Base-by-base conservation (phyloP, 2,329 filamentous ascomycete genomes). In the Colletotrichum sp. region DNA sequence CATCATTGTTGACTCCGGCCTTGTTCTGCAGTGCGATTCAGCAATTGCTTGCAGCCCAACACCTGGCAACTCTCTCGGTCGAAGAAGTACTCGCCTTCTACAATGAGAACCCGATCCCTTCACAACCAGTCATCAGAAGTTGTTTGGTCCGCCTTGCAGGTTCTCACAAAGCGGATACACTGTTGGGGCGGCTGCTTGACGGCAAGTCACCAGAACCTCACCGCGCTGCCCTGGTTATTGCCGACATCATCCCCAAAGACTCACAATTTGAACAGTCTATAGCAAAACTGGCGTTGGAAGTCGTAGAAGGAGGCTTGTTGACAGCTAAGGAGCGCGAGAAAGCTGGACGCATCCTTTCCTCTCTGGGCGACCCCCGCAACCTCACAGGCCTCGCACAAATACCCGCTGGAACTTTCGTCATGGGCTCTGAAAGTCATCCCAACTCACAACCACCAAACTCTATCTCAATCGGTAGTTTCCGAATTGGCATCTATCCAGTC, bases 391-490 rank as follows among this genome's bases (percentile, higher is more conserved):
- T 75, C 22, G 49, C 61, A 29, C 32, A 39, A 11, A 16, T 71
- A 8, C 72, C 68, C 6, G 49, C 68, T 7, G 72, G 61, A 61
- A 61, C 6, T 15, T 75, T 75, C 27, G 13, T 16, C 6, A 71
- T 75, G 68, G 72, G 72, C 5, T 75, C 72, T n/a, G 27, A 32
- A 27, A 71, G 57, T 15, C 67, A 75, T 59, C 72, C 72, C 15
- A 71, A 75, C 36, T 71, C 72, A 22, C 61, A 52, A 2, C 68
- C 68, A 27, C 4, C n/a, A 8, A 12, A 19, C 2, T 13, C 15
- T 15, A 36, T 66, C 9, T 22, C 27, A 5, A 16, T 75, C 8
- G 5, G 19, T 1, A 39, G 27, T 22, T 75, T 75, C 19, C 59
- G 34, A 1, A 71, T 75, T 19, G 72, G 68, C 13, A 6, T 71